A percentile compares a stretch with the other conserved stretches of the same genome.
These are phyloP conservation scores for Trifolium subterraneum DNA, from an alignment of 306 rosid species.

Conservation along the genomic window DNA sequence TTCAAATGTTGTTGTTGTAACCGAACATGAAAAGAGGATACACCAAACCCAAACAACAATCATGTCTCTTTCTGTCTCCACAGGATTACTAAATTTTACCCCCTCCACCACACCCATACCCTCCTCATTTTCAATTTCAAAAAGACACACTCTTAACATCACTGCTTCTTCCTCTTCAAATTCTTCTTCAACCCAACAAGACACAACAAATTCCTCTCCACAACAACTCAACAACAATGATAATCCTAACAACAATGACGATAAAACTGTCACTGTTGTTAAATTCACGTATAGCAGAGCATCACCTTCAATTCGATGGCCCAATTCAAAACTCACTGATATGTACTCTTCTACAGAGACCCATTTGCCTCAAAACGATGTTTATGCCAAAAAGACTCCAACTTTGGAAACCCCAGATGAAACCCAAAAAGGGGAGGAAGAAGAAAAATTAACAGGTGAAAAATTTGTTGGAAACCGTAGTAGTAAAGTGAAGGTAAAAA, in stretches of 20 bases:
- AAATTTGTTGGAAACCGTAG: conserved; percentile 56
- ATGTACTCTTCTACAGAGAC: conserved; percentile 53
- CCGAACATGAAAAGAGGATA: not conserved
- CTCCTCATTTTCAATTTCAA: conserved; percentile 28
- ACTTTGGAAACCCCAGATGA: conserved; percentile 46
- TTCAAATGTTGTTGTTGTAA: not conserved
- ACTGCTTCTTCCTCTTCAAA: conserved; percentile 45
- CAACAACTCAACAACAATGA: conserved; percentile 9
- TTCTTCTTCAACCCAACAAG: conserved; percentile 21
- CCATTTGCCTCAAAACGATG: conserved; percentile 47
- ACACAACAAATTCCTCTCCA: conserved; percentile 31
- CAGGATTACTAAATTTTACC: conserved; percentile 5
- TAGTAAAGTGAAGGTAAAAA: conserved; percentile 65
- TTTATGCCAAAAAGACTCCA: conserved; percentile 12
- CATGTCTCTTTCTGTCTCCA: conserved; percentile 26
- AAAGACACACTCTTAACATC: conserved; percentile 35
- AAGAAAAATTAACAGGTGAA: conserved; percentile 51
- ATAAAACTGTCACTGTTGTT: not conserved
- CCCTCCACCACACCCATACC: not conserved
- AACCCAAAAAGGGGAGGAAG: conserved; percentile 19
- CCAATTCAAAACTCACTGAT: conserved; percentile 66
- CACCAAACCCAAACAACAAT: not conserved
- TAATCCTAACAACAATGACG: not conserved
- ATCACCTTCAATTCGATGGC: conserved; percentile 87
- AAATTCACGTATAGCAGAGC: conserved; percentile 81